These are phyloP conservation scores for Neurospora sp. DNA, from an alignment of 495 filamentous ascomycete species.

Conservation along the genomic window DNA sequence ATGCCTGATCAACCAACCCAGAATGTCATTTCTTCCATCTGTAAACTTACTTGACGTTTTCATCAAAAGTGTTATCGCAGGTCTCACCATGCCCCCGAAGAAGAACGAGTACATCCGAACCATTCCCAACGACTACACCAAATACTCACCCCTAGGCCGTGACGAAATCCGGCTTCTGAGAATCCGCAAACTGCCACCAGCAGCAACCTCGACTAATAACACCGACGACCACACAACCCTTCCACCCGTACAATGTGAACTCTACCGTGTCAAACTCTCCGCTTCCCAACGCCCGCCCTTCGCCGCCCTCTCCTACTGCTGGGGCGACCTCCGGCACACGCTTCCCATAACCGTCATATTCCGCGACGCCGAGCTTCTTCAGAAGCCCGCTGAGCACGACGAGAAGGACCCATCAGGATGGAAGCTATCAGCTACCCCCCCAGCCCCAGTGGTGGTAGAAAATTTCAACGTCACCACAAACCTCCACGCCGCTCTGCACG, in stretches of 20 bases:
- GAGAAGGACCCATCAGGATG: background rate
- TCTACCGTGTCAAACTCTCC: background rate
- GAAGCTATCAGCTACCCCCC: background rate
- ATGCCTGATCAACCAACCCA: background rate
- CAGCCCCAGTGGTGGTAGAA: background rate
- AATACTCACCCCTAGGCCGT: background rate
- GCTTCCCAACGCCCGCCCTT: background rate
- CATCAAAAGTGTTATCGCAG: background rate
- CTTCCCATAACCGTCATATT: background rate
- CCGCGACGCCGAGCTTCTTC: background rate
- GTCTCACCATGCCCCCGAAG: background rate
- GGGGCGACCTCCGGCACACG: background rate
- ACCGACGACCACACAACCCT: background rate
- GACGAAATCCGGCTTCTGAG: background rate
- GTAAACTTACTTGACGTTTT: background rate
- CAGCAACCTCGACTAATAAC: background rate
- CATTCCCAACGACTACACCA: background rate
- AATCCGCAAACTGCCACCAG: background rate
- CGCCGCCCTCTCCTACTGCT: background rate
- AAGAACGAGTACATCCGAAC: background rate
- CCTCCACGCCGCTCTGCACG: conserved; percentile 2
- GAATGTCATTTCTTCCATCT: background rate
- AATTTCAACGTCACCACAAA: background rate
- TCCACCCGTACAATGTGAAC: background rate
- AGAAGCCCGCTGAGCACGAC: background rate